Percentiles rank a stretch among this genome's conserved stretches.
These are phyloP conservation scores for Stagonosporopsis cucurbitacearum DNA, from an alignment of 2,329 filamentous ascomycete species.

Conservation along the genomic window DNA sequence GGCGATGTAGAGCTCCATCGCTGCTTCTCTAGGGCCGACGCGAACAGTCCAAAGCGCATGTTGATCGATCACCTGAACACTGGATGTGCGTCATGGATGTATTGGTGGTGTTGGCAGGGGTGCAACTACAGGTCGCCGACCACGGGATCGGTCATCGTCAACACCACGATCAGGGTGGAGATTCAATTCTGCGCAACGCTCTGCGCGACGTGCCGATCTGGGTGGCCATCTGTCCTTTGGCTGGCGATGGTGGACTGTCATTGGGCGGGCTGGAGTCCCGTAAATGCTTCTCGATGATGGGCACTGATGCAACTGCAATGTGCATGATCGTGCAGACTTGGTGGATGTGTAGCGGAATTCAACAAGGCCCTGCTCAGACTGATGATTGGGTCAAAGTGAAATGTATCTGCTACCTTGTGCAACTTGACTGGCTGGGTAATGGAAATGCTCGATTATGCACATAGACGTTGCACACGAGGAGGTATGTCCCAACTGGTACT, in stretches of 20 bases:
- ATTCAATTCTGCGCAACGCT: conserved; percentile 5
- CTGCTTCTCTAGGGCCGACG: not conserved
- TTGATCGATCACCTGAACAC: conserved; percentile 10
- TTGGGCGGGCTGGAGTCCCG: not conserved
- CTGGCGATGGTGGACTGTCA: not conserved
- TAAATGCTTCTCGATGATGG: not conserved
- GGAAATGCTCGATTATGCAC: conserved; percentile 1
- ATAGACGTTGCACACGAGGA: conserved; percentile 6
- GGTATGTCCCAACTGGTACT: not conserved
- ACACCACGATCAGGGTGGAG: conserved; percentile 10
- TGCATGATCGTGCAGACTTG: not conserved
- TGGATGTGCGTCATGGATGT: conserved; percentile 6
- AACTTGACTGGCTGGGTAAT: not conserved
- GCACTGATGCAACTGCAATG: not conserved
- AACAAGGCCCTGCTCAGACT: not conserved
- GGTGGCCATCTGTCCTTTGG: not conserved
- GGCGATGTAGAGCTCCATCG: not conserved
- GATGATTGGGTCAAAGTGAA: not conserved
- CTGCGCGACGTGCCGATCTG: conserved; percentile 11
- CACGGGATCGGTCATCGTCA: conserved; percentile 1
- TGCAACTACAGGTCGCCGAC: conserved; percentile 10
- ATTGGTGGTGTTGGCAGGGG: conserved; percentile 5
- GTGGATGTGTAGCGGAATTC: not conserved
- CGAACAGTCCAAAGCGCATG: not conserved
- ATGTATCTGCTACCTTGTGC: not conserved